These are phyloP conservation scores for Sporothrix humicola DNA, from an alignment of 2,329 filamentous ascomycete genomes.

Conservation along the genomic window DNA sequence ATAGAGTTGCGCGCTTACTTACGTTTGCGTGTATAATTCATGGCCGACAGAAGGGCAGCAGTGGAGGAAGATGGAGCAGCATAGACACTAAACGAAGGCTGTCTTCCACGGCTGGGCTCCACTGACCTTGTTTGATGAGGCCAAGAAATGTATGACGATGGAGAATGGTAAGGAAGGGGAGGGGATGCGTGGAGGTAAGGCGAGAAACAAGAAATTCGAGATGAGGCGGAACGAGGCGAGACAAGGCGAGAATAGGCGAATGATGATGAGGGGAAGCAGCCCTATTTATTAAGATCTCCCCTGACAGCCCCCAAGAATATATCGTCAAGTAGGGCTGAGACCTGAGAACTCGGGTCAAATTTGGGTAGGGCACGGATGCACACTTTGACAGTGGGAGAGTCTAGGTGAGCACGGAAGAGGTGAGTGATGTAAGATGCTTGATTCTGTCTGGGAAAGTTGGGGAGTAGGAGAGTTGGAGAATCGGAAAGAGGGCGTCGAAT, in stretches of 20 bases:
- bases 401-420: background rate
- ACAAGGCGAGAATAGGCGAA: background rate
- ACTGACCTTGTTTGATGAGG: background rate
- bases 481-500: no score
- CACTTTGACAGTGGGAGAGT: background rate
- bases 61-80: background rate
- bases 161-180: background rate
- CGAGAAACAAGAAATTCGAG: background rate
- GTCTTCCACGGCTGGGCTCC: background rate
- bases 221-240: background rate
- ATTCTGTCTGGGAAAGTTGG: background rate
- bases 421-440: background rate
- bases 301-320: background rate
- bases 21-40: conserved; percentile 50
- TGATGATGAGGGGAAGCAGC: background rate
- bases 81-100: background rate
- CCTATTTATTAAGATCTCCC: background rate
- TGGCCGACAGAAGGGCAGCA: conserved; percentile 29
- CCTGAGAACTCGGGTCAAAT: no score
- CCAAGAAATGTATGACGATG: background rate
- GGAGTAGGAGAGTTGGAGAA: background rate
- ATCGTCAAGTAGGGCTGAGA: background rate
- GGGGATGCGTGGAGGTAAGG: background rate
- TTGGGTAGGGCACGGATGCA: conserved; percentile 2
- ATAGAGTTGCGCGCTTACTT: conserved; percentile 34